Percentiles rank a stretch among this genome's conserved stretches.
Evolutionary conservation across 164 flowering plant genomes (phyloP).

Genomic region (Brasenia schreberi): DNA sequence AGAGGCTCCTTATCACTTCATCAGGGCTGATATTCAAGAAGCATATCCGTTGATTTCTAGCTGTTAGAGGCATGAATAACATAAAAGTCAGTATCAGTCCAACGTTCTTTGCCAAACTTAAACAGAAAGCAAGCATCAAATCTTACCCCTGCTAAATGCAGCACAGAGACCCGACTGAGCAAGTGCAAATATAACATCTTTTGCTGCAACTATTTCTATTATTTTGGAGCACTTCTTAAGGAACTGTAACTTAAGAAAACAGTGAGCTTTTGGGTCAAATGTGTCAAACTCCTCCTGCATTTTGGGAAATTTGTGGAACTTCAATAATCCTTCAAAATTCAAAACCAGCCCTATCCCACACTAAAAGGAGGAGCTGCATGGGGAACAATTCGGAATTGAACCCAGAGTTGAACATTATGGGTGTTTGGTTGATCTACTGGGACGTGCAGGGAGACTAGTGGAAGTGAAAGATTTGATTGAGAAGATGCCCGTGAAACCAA

Average conservation of each 20-base stretch:
- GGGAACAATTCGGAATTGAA: conserved; percentile 23
- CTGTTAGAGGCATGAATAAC: conserved; percentile 21
- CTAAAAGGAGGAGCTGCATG: too few relatives aligned
- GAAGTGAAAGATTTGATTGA: conserved; percentile 31
- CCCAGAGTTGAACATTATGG: conserved; percentile 40
- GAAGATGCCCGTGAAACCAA: conserved; percentile 39
- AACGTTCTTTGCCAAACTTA: neutral
- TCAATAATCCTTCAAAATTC: too few relatives aligned
- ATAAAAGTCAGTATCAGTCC: neutral
- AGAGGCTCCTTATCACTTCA: conserved; percentile 80
- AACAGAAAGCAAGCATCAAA: neutral
- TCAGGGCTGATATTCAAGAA: conserved; percentile 71
- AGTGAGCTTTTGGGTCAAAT: conserved; percentile 9
- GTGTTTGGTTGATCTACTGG: conserved; percentile 40
- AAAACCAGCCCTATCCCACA: too few relatives aligned
- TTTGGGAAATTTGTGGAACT: too few relatives aligned
- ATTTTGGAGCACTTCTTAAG: conserved; percentile 5
- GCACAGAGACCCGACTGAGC: conserved; percentile 15
- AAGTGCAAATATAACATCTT: conserved; percentile 13
- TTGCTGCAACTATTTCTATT: conserved; percentile 11
- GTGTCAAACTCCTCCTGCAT: conserved; percentile 12
- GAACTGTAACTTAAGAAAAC: conserved; percentile 7
- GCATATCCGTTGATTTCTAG: conserved; percentile 67
- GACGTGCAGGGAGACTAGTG: conserved; percentile 29
- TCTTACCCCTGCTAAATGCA: conserved; percentile 12